Evolutionary conservation across 768 basidiomycete genomes (phyloP), one percentile per base, ranked within the genome.

Genomic region (Aureoboletus auriporus): DNA sequence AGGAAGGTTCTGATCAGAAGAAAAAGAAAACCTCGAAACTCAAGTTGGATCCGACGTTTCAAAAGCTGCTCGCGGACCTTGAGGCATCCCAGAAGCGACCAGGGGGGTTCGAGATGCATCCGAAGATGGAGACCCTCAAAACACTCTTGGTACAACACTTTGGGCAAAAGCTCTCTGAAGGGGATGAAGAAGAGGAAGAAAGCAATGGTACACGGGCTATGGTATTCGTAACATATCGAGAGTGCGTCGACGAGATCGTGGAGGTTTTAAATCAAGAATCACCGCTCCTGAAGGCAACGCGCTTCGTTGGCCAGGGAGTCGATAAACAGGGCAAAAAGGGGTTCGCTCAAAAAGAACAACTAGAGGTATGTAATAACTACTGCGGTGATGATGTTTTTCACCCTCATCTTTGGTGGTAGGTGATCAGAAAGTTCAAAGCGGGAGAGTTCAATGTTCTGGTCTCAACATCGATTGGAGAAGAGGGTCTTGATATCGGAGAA

Each of bases 401-500:
- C 9, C 8, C 52, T 55, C 39, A 44, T 44, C 54, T 14, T 30
- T 33, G 13, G 10, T 10, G 49, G 3, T 54, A 97, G 93, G 77
- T 90, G 29, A 90, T 99, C 60, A 72, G 83, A 50, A 80, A 81
- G 53, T 98, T 99, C 74, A 93, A 93, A 64, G 71, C 69, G 5
- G 93, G 92, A 10, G 83, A 83, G 50, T 92, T 80, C 65, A 99
- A 99, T 57, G 84, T 96, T 33, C 72, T 99, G 10, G 95, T 99
- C 8, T 88, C 94, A 1, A 98, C 96, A 5, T 95, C 89, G 4
- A 92, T 99, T 46, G 96, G 96, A 17, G 96, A 99, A 69, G 96
- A 99, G 67, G 96, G 96, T 49, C 75, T 99, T 14, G 96, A 99
- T 65, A 99, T 99, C 47, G 96, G 96, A 29, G 94, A 96, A 64